These are phyloP conservation scores for Potentilla sterilis DNA, from an alignment of 306 rosid genomes.

Conservation along the genomic window DNA sequence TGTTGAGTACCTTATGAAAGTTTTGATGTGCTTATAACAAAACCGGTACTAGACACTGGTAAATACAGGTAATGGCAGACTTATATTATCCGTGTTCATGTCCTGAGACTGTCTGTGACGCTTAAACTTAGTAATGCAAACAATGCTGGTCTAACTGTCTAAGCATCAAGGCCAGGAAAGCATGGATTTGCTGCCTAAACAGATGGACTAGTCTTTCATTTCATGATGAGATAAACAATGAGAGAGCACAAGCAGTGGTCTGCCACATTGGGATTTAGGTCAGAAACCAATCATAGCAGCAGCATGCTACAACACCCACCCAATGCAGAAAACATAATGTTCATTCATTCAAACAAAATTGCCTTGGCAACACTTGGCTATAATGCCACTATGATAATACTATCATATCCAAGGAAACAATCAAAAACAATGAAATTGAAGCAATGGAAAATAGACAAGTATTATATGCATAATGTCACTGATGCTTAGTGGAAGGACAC, in stretches of 20 bases:
- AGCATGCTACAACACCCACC: conserved; percentile 9
- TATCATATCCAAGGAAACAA: too few species aligned
- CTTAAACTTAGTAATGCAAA: neutral
- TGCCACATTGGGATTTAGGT: conserved; percentile 26
- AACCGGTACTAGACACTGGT: neutral
- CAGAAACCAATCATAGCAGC: conserved; percentile 22
- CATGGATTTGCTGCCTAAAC: conserved; percentile 31
- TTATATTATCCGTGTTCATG: neutral
- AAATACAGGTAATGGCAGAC: neutral
- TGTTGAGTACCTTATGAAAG: neutral
- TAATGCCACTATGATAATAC: neutral
- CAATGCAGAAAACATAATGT: conserved; percentile 14
- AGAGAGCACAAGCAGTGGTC: conserved; percentile 23
- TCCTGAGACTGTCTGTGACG: neutral
- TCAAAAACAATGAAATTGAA: neutral
- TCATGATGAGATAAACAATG: conserved; percentile 21
- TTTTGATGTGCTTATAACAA: too few species aligned
- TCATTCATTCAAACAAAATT: conserved; percentile 18
- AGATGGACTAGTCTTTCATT: neutral
- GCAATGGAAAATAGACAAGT: neutral
- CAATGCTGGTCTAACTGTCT: neutral
- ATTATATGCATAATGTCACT: neutral
- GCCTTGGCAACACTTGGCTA: conserved; percentile 4
- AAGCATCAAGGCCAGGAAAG: conserved; percentile 20
- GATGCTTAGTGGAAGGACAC: conserved; percentile 38